These are phyloP conservation scores for Paracamarosporium sp. DNA, from an alignment of 2,329 filamentous ascomycete species.

Conservation along the genomic window DNA sequence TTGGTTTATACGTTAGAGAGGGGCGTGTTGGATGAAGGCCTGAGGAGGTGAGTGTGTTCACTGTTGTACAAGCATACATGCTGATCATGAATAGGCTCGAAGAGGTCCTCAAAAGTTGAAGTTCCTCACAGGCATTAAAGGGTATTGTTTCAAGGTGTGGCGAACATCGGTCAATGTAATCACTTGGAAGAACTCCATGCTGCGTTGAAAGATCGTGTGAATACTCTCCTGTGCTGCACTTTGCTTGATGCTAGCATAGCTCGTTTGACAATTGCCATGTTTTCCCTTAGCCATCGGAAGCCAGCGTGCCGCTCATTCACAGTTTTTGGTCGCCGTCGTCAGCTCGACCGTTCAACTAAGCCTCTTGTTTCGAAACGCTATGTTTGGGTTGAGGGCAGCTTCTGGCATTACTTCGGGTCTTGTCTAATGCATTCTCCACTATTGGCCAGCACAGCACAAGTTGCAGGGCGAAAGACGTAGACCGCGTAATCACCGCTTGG, in stretches of 20 bases:
- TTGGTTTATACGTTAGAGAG: conserved; percentile 47
- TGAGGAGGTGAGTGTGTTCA: conserved; percentile 23
- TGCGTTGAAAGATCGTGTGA: not conserved
- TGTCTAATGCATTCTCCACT: not conserved
- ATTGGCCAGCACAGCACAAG: not conserved
- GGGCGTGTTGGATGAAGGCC: conserved; percentile 42
- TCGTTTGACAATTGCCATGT: not conserved
- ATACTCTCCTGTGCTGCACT: not conserved
- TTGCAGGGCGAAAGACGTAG: not conserved
- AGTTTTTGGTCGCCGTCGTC: not conserved
- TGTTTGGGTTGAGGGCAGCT: too few relatives aligned
- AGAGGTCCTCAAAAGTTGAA: not conserved
- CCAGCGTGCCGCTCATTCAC: not conserved
- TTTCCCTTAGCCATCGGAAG: not conserved
- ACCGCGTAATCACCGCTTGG: not conserved
- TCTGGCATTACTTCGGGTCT: not conserved
- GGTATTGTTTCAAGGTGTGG: too few relatives aligned
- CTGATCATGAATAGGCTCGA: not conserved
- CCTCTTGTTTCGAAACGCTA: not conserved
- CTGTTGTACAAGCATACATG: not conserved
- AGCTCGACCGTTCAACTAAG: not conserved
- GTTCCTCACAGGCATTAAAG: not conserved
- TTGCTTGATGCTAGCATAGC: not conserved
- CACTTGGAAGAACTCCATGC: not conserved
- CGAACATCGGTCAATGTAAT: too few relatives aligned